Evolutionary conservation across 495 filamentous ascomycete genomes (phyloP).

Genomic region (Delitschia confertaspora): DNA sequence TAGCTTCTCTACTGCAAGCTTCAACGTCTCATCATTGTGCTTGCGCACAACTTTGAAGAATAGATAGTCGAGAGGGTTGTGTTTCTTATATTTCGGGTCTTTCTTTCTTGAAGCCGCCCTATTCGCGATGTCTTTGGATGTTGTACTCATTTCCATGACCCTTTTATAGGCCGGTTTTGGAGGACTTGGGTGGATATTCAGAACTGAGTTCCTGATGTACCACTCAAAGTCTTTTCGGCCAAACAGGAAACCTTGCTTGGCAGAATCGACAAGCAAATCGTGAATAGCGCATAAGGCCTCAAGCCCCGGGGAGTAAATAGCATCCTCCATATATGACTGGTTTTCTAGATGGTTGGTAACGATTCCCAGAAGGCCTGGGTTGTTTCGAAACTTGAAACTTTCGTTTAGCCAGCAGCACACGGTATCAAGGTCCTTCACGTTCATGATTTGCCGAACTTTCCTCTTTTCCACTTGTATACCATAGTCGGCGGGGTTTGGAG

Average conservation of each 20-base stretch:
- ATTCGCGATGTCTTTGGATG: constrained; percentile 10
- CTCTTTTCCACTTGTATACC: constrained; percentile 52
- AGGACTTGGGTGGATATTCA: neutral
- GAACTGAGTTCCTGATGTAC: constrained; percentile 40
- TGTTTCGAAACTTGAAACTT: constrained; percentile 58
- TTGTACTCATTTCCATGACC: constrained; percentile 21
- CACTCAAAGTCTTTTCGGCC: constrained; percentile 46
- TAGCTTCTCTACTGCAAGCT: constrained; percentile 36
- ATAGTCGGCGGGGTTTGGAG: constrained; percentile 44
- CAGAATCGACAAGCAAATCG: constrained; percentile 69
- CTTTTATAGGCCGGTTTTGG: constrained; percentile 31
- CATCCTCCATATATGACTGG: constrained; percentile 53
- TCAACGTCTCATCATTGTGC: constrained; percentile 44
- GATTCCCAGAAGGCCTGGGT: constrained; percentile 56
- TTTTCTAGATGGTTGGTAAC: constrained; percentile 69
- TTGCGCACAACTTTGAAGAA: constrained; percentile 52
- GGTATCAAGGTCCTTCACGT: neutral
- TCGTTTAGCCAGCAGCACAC: constrained; percentile 42
- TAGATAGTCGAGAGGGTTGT: constrained; percentile 65
- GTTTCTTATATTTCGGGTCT: constrained; percentile 34
- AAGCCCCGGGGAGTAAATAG: constrained; percentile 46
- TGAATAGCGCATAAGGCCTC: constrained; percentile 59
- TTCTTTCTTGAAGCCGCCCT: constrained; percentile 17
- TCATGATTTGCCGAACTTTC: constrained; percentile 41
- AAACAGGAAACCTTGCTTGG: constrained; percentile 70